Conservation (phyloP, 108 stramenopile species). For the Skeletonema tropicum region DNA sequence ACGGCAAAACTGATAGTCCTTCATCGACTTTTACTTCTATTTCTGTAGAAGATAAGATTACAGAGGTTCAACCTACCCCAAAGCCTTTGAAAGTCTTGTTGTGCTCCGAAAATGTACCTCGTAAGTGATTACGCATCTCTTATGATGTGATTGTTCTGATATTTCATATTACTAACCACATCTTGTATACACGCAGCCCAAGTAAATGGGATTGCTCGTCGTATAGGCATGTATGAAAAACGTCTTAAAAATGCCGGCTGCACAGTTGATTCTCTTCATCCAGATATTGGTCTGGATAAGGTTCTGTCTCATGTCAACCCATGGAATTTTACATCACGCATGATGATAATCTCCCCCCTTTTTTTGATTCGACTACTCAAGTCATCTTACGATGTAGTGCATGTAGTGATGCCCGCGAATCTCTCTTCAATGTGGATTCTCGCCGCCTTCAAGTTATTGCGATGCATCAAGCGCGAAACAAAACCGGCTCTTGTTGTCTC, state of each 20-base stretch:
- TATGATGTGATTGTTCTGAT: background rate
- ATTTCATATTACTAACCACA: background rate
- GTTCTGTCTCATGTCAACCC: slow-evolving; percentile 54
- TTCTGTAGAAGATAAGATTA: background rate
- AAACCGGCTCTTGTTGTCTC: slow-evolving; percentile 55
- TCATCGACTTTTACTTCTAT: background rate
- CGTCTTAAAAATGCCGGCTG: slow-evolving; percentile 48
- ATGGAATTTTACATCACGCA: slow-evolving; percentile 57
- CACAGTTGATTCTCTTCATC: slow-evolving; percentile 54
- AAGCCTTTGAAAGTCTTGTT: slow-evolving; percentile 27
- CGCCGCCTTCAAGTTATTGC: slow-evolving; percentile 41
- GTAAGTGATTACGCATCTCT: background rate
- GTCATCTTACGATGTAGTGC: slow-evolving; percentile 49
- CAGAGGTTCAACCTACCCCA: background rate
- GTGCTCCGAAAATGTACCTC: slow-evolving; percentile 51
- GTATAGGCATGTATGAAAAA: slow-evolving; percentile 51
- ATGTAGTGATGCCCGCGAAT: slow-evolving; percentile 58
- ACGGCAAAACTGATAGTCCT: background rate
- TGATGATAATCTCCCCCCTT: slow-evolving; percentile 53
- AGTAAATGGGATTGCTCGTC: slow-evolving; percentile 64
- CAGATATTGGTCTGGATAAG: slow-evolving; percentile 31
- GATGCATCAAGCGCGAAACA: slow-evolving; percentile 35
- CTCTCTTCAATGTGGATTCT: slow-evolving; percentile 55
- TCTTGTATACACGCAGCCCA: slow-evolving; percentile 11
- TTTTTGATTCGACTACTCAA: slow-evolving; percentile 34